Percentiles rank a stretch among this genome's conserved stretches.
These are phyloP conservation scores for Pseudocercospora musae DNA, from an alignment of 2,329 filamentous ascomycete genomes.

Conservation along the genomic window DNA sequence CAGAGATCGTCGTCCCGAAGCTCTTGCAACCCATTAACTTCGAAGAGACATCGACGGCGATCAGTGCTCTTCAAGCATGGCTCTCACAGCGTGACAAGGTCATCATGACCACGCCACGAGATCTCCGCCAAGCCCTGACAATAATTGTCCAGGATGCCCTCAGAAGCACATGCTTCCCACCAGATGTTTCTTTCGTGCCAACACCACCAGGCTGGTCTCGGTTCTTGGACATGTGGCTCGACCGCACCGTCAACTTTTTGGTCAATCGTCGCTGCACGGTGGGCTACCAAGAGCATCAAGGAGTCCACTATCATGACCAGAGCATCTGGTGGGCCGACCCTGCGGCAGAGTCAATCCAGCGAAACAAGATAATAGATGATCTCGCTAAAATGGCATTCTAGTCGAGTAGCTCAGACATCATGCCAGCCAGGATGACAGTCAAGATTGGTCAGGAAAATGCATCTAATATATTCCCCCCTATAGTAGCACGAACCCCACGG, in stretches of 20 bases:
- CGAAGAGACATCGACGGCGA: conserved; percentile 6
- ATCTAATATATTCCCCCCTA: too few species aligned
- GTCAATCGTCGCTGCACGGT: neutral
- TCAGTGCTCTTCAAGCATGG: neutral
- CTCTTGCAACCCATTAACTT: conserved; percentile 5
- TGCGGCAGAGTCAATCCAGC: neutral
- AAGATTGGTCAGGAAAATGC: too few species aligned
- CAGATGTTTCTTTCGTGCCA: neutral
- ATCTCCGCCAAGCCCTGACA: neutral
- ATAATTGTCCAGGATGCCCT: neutral
- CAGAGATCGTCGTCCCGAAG: neutral
- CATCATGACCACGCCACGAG: neutral
- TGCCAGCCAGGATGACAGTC: too few species aligned
- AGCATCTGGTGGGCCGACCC: conserved; percentile 6
- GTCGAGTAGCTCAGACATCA: too few species aligned
- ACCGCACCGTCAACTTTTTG: conserved; percentile 8
- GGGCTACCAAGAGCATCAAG: neutral
- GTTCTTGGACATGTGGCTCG: conserved; percentile 10
- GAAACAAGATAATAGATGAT: neutral
- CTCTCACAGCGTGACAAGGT: neutral
- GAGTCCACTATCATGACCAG: conserved; percentile 9
- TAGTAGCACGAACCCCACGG: too few species aligned
- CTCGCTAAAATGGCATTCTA: neutral
- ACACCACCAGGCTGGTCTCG: conserved; percentile 10
- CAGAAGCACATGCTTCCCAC: neutral